Evolutionary conservation across 345 rosid genomes (phyloP).

Genomic region (Dipteronia dyeriana): DNA sequence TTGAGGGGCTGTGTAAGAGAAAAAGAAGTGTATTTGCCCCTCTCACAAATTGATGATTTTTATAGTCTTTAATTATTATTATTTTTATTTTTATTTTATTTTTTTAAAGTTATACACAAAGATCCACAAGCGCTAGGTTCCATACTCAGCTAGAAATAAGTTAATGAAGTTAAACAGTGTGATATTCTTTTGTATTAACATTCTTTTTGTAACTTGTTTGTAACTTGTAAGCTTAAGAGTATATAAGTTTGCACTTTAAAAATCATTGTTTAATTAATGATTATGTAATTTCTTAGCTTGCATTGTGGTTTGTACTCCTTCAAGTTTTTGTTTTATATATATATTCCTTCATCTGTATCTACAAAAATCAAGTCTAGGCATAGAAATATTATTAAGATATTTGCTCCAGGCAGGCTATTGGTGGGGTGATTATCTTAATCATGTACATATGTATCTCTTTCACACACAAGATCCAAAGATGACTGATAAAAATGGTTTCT

Average conservation of each 20-base stretch:
- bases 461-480: not conserved
- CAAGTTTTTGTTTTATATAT: not conserved
- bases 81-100: not conserved
- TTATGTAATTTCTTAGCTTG: not conserved
- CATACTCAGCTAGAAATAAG: conserved; percentile 20
- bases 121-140: conserved; percentile 10
- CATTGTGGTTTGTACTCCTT: not conserved
- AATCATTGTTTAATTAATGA: not conserved
- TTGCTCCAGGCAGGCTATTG: not conserved
- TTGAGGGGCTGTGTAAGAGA: conserved; percentile 20
- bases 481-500: not conserved
- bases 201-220: not conserved
- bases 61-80: not conserved
- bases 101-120: conserved; percentile 18
- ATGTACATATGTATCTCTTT: not conserved
- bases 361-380: not conserved
- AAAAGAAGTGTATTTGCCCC: conserved; percentile 17
- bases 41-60: conserved; percentile 15
- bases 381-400: not conserved
- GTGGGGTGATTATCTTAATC: not conserved
- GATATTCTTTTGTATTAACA: conserved; percentile 5
- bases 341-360: too few relatives aligned
- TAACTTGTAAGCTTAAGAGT: not conserved
- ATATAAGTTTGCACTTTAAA: too few relatives aligned
- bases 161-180: conserved; percentile 12